phyloP scores from a whole-genome alignment of 2,329 filamentous ascomycete species.

The Trichoderma guizhouense region DNA sequence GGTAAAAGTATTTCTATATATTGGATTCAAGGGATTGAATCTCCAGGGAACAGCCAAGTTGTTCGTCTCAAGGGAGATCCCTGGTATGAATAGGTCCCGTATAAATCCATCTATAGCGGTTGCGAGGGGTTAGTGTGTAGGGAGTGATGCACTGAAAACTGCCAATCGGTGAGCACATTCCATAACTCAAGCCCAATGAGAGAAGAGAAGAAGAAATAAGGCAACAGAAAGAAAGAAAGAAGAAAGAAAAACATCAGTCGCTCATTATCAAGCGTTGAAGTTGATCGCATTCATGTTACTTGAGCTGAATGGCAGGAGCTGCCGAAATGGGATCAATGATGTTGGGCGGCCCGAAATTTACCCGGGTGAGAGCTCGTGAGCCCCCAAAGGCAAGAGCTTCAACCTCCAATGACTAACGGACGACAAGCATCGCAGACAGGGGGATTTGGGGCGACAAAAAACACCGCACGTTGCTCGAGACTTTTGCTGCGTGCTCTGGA shows the following conservation, averaged over 20 bases:
- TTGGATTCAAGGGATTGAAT: background rate
- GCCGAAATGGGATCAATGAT: background rate
- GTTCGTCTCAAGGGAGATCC: background rate
- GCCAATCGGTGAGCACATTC: background rate
- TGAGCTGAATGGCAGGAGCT: background rate
- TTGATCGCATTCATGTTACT: background rate
- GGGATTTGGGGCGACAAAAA: background rate
- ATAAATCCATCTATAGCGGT: background rate
- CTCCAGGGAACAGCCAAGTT: background rate
- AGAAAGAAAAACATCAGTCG: background rate
- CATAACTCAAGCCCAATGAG: background rate
- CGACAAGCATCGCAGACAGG: constrained; percentile 1
- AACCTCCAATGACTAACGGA: background rate
- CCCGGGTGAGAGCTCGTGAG: constrained; percentile 8
- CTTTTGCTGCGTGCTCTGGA: background rate
- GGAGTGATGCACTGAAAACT: background rate
- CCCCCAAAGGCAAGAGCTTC: background rate
- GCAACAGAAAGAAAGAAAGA: background rate
- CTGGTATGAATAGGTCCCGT: background rate
- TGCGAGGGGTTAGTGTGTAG: background rate
- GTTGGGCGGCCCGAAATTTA: constrained; percentile 15
- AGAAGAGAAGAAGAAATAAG: background rate
- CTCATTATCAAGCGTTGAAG: background rate
- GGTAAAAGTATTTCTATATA: background rate
- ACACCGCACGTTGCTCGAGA: background rate